Evolutionary conservation across 1,139 yeast genomes (phyloP), one percentile per base, ranked within the genome.

Genomic region (Arxiozyma slooffiae): DNA sequence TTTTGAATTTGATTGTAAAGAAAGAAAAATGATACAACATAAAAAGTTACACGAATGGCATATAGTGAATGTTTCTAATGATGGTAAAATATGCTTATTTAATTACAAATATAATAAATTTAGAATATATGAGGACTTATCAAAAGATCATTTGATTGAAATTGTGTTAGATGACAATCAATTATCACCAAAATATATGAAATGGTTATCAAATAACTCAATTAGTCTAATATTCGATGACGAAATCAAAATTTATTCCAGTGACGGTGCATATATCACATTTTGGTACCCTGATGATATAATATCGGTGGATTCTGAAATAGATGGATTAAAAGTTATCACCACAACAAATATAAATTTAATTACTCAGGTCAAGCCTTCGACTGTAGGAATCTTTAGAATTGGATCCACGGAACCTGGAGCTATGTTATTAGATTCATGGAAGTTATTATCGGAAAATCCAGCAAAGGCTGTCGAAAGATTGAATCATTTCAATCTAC

Each of bases 181-280:
- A 41, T 17, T 26, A 14, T 68, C 46, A 21, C 74, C 60, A 67
- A 74, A 1, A 40, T 77, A 77, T 55, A 69, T 87, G 16, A 76
- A 75, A 53, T 90, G 97, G 97, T 86, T 96, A 66, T 88, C 92
- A 0, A 81, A 83, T 58, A 96, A 88, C 68, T 88, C 92, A 0
- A 80, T 89, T 1, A 81, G 81, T 0, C 59, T 72, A 24, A 49
- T 58, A 44, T 57, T 80, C 34, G 71, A 76, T 5, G 94, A 85
- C 57, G 90, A 85, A 52, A 61, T 88, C 23, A 77, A 78, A 53
- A 65, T 90, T 16, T 74, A 84, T 39, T 96, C 94, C 0, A 94
- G 95, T 0, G 77, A 80, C 48, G 82, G 81, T 1, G 73, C 82
- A 18, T 69, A 66, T 45, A 63, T 67, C 23, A 57, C 72, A 9